A percentile compares a stretch with the other conserved stretches of the same genome.
Conservation (phyloP, 768 basidiomycete species). For the Amanita jacksonii region DNA sequence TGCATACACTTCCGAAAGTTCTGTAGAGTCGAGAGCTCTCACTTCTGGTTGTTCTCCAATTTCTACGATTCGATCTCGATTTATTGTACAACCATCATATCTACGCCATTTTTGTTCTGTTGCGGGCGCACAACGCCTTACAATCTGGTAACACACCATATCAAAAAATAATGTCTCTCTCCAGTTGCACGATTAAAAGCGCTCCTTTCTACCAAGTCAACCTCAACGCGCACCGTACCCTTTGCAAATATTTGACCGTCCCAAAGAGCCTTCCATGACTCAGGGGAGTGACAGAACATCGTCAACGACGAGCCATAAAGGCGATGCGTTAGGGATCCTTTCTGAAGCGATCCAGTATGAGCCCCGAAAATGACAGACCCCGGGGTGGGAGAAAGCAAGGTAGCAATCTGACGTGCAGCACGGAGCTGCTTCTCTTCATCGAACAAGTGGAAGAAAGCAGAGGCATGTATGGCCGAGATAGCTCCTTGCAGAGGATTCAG, state of each 20-base stretch:
- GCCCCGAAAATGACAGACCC: constrained; percentile 27
- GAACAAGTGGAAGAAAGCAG: constrained; percentile 29
- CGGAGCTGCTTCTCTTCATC: constrained; percentile 21
- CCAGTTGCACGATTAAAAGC: no score
- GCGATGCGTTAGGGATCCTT: constrained; percentile 15
- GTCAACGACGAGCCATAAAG: constrained; percentile 8
- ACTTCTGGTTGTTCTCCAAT: no score
- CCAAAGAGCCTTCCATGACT: constrained; percentile 28
- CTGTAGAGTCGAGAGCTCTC: no score
- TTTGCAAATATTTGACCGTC: constrained; percentile 23
- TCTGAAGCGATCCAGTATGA: constrained; percentile 27
- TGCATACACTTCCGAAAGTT: no score
- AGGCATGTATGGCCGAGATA: constrained; percentile 36
- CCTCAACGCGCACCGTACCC: constrained; percentile 19
- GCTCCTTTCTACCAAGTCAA: constrained; percentile 10
- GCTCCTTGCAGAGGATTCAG: constrained; percentile 28
- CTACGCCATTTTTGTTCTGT: no score
- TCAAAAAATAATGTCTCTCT: no score
- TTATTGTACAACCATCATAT: no score
- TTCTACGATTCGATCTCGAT: no score
- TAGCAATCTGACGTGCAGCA: constrained; percentile 21
- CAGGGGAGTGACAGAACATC: constrained; percentile 31
- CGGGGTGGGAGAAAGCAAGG: constrained; percentile 23
- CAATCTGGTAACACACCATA: no score
- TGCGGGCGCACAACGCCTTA: no score